Evolutionary conservation across 768 basidiomycete genomes (phyloP), one percentile per base, ranked within the genome.

Genomic region (Dioszegia crocea): DNA sequence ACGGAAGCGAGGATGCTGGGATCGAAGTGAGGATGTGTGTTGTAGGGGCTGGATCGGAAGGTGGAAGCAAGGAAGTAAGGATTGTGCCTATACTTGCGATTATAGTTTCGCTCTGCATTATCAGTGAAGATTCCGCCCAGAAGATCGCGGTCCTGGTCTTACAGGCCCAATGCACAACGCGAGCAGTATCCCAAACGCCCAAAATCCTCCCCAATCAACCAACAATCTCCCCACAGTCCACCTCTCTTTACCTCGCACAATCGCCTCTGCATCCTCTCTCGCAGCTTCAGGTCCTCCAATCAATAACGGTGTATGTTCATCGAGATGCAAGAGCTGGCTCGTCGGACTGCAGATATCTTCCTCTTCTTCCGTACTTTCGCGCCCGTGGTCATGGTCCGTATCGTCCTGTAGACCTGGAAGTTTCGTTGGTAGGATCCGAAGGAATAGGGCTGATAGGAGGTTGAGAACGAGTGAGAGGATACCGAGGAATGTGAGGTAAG

Each of bases 201-300:
- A 77, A 47, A 77, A 73, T 6, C 76, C 76, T 46, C 66, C 56
- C 52, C 59, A 68, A 56, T 75, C 71, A 47, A 62, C 64, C 24
- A 72, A 41, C 44, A 77, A 44, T 36, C 61, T 56, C 36, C 44
- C 59, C 5, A 63, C 70, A 14, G 66, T 70, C 70, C 71, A 75
- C 6, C 56, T 41, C 24, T 65, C 67, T 59, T 67, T 67, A 6
- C 67, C 69, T 21, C 45, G n/a, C n/a, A 65, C 61, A 44, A 62
- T 61, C 38, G 39, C 61, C 46, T 67, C 68, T 6, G 60, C 63
- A n/a, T 74, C 76, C 39, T 74, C 70, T 38, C 66, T 44, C 17
- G 69, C 76, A n/a, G 72, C 70, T 44, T 74, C 72, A 4, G 64
- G 60, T 11, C 76, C 76, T n/a, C 76, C 76, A 53, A 74, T 71